Conservation (phyloP, 352 stramenopile genomes). For the Phytophthora colocasiae region DNA sequence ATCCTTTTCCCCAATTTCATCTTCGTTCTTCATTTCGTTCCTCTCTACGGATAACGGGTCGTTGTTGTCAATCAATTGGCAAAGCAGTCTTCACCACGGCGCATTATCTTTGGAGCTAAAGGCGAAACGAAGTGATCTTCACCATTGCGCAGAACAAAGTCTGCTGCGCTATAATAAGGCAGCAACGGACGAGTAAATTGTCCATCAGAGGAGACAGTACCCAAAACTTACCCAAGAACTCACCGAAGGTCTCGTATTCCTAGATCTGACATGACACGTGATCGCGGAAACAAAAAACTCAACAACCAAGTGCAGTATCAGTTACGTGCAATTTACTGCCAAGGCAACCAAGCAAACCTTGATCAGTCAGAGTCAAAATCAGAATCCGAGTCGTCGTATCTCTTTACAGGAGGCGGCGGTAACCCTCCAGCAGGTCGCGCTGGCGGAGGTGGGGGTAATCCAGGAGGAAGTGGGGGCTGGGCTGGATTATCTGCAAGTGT, state of each 20-base stretch:
- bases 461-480: slow-evolving; percentile 44
- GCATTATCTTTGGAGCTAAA: slow-evolving; percentile 28
- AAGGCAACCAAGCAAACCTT: neutral
- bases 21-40: slow-evolving; percentile 1
- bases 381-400: slow-evolving; percentile 49
- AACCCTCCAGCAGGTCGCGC: slow-evolving; percentile 41
- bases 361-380: slow-evolving; percentile 71
- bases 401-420: slow-evolving; percentile 53
- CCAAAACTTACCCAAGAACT: too few species aligned
- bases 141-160: slow-evolving; percentile 7
- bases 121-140: neutral
- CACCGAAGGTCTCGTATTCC: neutral
- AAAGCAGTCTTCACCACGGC: slow-evolving; percentile 9
- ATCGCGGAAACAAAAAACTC: neutral
- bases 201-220: neutral
- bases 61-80: slow-evolving; percentile 10
- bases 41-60: neutral
- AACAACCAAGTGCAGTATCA: neutral
- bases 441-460: slow-evolving; percentile 31
- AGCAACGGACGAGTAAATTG: slow-evolving; percentile 20
- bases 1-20: neutral
- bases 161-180: slow-evolving; percentile 16
- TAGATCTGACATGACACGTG: neutral
- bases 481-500: slow-evolving; percentile 12
- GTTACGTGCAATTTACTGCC: slow-evolving; percentile 16